Percentiles rank a stretch among this genome's conserved stretches.
Evolutionary conservation across 148 eudicot genomes (phyloP).

Genomic region (Vaccinium vitisidaea): DNA sequence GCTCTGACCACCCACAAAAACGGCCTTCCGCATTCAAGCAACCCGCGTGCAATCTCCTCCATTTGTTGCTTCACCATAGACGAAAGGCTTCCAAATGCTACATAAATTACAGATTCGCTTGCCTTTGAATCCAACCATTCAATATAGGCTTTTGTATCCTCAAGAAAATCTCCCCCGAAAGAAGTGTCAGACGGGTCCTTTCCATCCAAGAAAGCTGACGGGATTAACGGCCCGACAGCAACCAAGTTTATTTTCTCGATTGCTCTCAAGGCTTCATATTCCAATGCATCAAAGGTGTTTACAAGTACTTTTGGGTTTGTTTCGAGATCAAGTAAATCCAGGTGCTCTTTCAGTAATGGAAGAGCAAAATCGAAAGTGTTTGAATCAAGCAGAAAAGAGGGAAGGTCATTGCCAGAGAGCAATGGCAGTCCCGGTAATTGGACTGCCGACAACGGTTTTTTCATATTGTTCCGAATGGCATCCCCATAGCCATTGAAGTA

Average conservation of each 20-base stretch:
- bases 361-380: background rate
- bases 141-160: slow-evolving; percentile 28
- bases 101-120: background rate
- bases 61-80: background rate
- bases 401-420: slow-evolving; percentile 29
- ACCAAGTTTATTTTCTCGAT: background rate
- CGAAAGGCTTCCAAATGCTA: background rate
- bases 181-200: background rate
- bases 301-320: background rate
- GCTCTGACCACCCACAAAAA: background rate
- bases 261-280: background rate
- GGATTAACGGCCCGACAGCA: background rate
- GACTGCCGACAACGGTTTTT: slow-evolving; percentile 15
- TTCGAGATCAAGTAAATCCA: background rate
- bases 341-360: background rate
- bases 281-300: background rate
- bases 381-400: background rate
- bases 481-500: slow-evolving; percentile 30
- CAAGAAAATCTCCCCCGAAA: slow-evolving; percentile 10
- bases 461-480: background rate
- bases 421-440: slow-evolving; percentile 34
- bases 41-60: background rate
- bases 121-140: slow-evolving; percentile 41
- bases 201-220: background rate
- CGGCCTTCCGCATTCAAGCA: background rate